Percentiles rank a stretch among this genome's conserved stretches.
These are phyloP conservation scores for Tetracladium setigerum DNA, from an alignment of 495 filamentous ascomycete genomes.

Conservation along the genomic window DNA sequence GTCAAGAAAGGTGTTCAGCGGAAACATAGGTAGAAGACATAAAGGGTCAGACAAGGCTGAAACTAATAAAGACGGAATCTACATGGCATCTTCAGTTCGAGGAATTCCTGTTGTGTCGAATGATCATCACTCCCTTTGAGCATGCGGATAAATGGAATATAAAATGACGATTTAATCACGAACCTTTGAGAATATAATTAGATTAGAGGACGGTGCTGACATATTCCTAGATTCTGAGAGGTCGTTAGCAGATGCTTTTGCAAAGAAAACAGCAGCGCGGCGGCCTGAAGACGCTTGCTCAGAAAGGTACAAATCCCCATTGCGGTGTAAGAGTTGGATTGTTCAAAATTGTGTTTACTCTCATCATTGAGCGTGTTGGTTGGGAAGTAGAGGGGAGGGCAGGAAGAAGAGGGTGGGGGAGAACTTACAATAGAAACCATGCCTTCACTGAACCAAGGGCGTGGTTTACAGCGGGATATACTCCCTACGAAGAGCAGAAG, in stretches of 20 bases:
- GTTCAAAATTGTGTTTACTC: constrained; percentile 52
- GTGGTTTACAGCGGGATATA: too few relatives aligned
- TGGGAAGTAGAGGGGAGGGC: too few relatives aligned
- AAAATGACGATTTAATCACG: constrained; percentile 24
- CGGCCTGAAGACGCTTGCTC: neutral
- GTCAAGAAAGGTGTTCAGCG: constrained; percentile 10
- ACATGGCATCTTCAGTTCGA: constrained; percentile 89
- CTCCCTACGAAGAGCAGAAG: too few relatives aligned
- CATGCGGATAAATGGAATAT: constrained; percentile 4
- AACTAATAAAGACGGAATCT: constrained; percentile 76
- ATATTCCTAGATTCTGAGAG: constrained; percentile 3
- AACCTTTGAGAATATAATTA: constrained; percentile 47
- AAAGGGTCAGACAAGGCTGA: constrained; percentile 95
- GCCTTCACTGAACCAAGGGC: too few relatives aligned
- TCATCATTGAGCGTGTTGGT: constrained; percentile 36
- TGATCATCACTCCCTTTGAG: constrained; percentile 66
- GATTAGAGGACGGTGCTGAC: constrained; percentile 6
- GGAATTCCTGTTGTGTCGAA: constrained; percentile 93
- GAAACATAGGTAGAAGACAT: constrained; percentile 1
- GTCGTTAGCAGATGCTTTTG: neutral
- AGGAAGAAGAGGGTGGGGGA: too few relatives aligned
- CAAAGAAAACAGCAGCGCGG: neutral
- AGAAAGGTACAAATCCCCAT: constrained; percentile 46
- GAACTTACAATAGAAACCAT: too few relatives aligned
- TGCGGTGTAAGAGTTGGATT: constrained; percentile 75